phyloP scores from a whole-genome alignment of 805 yeast species.

The Hanseniaspora osmophila region DNA sequence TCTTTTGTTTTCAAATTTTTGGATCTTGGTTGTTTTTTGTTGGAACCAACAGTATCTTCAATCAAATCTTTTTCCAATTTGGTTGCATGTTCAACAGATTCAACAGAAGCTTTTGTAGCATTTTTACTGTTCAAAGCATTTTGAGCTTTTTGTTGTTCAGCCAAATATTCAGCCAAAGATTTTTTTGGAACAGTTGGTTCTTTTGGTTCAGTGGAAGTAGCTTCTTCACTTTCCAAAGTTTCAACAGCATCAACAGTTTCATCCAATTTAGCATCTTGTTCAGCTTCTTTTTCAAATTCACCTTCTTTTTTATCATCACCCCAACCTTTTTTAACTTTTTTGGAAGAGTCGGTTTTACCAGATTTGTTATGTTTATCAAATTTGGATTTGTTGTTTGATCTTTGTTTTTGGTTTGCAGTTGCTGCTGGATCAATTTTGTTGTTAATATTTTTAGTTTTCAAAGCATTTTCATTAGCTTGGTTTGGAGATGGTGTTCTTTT shows the following conservation, averaged over 20 bases:
- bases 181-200: constrained; percentile 39
- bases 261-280: constrained; percentile 22
- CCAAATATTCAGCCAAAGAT: constrained; percentile 79
- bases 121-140: constrained; percentile 27
- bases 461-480: constrained; percentile 75
- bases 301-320: constrained; percentile 64
- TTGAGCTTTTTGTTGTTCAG: constrained; percentile 53
- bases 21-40: constrained; percentile 51
- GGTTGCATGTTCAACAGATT: constrained; percentile 32
- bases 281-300: constrained; percentile 47
- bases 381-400: constrained; percentile 35
- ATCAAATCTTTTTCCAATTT: constrained; percentile 53
- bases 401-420: constrained; percentile 38
- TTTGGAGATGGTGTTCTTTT: constrained; percentile 36
- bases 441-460: constrained; percentile 62
- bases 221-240: constrained; percentile 16
- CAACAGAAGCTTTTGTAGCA: constrained; percentile 22
- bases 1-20: constrained; percentile 76
- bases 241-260: constrained; percentile 49
- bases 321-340: constrained; percentile 79
- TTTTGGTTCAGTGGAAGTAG: constrained; percentile 32
- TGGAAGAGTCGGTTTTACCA: constrained; percentile 71
- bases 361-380: constrained; percentile 78
- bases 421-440: constrained; percentile 37
- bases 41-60: constrained; percentile 43